Evolutionary conservation across 768 basidiomycete species (phyloP).

Genomic region (Lyophyllum semitale): DNA sequence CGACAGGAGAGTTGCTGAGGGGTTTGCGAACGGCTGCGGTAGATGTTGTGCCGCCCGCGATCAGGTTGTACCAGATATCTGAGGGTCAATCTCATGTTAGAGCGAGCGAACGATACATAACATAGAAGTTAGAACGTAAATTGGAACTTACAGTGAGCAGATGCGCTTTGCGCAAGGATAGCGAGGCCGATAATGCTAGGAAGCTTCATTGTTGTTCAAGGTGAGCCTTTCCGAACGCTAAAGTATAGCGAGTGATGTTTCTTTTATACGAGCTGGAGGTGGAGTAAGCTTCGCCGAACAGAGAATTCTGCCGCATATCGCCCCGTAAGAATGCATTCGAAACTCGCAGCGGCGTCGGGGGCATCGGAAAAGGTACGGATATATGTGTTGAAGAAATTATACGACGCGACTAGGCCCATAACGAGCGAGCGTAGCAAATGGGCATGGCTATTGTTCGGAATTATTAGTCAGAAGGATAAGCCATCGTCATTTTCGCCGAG

Average conservation of each 20-base stretch:
- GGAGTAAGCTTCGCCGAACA: conserved; percentile 6
- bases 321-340: not conserved
- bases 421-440: not conserved
- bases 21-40: conserved; percentile 17
- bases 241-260: not conserved
- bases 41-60: conserved; percentile 11
- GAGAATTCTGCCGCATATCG: not conserved
- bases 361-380: conserved; percentile 9
- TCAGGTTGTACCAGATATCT: conserved; percentile 19
- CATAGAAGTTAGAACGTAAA: not conserved
- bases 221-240: not conserved
- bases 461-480: not conserved
- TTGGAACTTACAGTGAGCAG: conserved; percentile 11
- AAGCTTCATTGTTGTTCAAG: conserved; percentile 7
- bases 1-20: conserved; percentile 17
- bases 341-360: not conserved
- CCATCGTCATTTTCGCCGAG: conserved; percentile 4
- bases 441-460: not conserved
- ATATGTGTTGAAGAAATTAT: not conserved
- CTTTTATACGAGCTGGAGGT: not conserved
- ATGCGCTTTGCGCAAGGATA: conserved; percentile 9
- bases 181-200: conserved; percentile 8
- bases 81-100: not conserved
- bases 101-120: not conserved
- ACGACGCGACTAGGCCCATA: not conserved